These are phyloP conservation scores for Boletus fagicola DNA, from an alignment of 768 basidiomycete species.

Conservation along the genomic window DNA sequence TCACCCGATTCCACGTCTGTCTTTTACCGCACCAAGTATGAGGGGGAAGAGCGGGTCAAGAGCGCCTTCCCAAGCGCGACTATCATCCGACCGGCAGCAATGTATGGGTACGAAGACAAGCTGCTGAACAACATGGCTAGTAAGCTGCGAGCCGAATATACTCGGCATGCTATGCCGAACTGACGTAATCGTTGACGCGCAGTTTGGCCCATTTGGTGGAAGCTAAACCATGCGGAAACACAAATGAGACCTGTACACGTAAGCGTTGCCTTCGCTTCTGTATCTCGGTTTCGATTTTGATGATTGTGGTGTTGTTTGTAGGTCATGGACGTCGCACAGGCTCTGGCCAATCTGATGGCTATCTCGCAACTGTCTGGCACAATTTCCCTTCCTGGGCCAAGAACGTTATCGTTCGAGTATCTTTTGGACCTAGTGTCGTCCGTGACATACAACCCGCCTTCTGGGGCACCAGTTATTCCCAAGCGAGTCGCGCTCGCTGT, in stretches of 20 bases:
- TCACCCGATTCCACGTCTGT: constrained; percentile 70
- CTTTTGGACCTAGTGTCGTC: constrained; percentile 74
- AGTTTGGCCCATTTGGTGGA: constrained; percentile 92
- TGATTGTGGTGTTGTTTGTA: constrained; percentile 31
- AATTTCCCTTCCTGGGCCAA: constrained; percentile 85
- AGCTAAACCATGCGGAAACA: constrained; percentile 85
- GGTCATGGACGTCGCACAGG: constrained; percentile 95
- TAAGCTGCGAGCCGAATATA: constrained; percentile 40
- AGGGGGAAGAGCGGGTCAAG: constrained; percentile 85
- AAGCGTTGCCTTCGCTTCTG: constrained; percentile 34
- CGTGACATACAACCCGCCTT: constrained; percentile 74
- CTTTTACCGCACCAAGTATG: constrained; percentile 87
- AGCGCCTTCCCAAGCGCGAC: constrained; percentile 82
- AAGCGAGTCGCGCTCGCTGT: constrained; percentile 64
- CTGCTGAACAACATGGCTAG: constrained; percentile 89
- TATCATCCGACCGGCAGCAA: constrained; percentile 77
- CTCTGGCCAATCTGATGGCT: constrained; percentile 71
- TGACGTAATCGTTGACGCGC: constrained; percentile 10
- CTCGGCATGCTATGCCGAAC: constrained; percentile 9
- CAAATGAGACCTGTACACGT: constrained; percentile 91
- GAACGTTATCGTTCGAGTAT: constrained; percentile 79
- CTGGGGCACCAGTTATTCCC: constrained; percentile 72
- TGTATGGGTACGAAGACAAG: constrained; percentile 97
- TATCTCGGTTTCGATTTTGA: constrained; percentile 14
- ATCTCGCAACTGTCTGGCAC: constrained; percentile 63